Base-by-base conservation (phyloP, 805 yeast genomes). In the Pichia rugopelliculosa region DNA sequence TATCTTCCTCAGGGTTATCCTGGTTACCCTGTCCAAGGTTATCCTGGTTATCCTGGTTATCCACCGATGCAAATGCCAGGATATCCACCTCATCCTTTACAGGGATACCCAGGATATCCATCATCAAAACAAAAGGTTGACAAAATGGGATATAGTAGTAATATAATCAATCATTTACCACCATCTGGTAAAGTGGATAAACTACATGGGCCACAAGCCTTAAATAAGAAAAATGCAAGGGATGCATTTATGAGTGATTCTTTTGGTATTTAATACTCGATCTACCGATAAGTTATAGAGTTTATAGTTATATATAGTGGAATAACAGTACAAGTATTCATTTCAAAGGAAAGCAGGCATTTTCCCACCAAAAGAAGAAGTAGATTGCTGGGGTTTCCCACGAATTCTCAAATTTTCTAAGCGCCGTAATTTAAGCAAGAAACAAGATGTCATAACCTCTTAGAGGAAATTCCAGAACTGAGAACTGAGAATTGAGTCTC, bases 191-290 rank as follows among this genome's bases (percentile, higher is more conserved):
- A 65, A 26, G 72, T 72, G 58, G 77, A 70, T 57, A 73, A 68
- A 52, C 55, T 74, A 8, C 79, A 75, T 54, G 75, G 75, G 21
- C 68, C 67, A 9, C 60, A 57, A 24, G 55, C 59, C 12, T 58
- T 60, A 22, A 77, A 77, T 55, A 79, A 81, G 56, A 82, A 77
- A 38, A 71, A 74, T 45, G 69, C 84, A 40, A 72, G 88, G 55
- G 74, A 79, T 44, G 86, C 87, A 2, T 72, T 84, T 42, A 75
- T 77, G 57, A 79, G 76, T 48, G 85, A 84, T 26, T 74, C 74
- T 46, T 84, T 83, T 66, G 91, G 91, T 41, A 82, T 84, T 34
- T 83, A 65, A 51, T 34, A 22, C 17, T 23, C 12, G n/a, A n/a
- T n/a, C n/a, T n/a, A n/a, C n/a, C n/a, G n/a, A n/a, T n/a, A n/a